phyloP scores from a whole-genome alignment of 129 eudicot species.

The Centella asiatica region DNA sequence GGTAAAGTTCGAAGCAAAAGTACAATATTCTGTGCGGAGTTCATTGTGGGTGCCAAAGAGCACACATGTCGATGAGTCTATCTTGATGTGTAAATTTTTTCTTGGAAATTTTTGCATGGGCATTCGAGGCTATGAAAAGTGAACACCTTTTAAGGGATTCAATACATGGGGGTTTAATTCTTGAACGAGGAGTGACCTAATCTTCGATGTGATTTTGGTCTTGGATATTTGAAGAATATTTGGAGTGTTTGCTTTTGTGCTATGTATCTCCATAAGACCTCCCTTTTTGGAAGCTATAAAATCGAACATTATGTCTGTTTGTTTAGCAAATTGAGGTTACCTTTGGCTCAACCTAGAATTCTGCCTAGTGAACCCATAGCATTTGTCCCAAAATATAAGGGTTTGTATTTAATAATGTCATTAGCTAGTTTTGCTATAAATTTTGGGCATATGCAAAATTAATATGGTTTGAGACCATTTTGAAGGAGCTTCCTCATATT shows the following conservation, averaged over 20 bases:
- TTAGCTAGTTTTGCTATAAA: neutral
- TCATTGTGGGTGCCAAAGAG: neutral
- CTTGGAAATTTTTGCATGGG: constrained; percentile 20
- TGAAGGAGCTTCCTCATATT: neutral
- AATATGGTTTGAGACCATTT: neutral
- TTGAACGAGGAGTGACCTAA: neutral
- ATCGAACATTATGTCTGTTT: constrained; percentile 27
- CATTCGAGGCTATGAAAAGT: constrained; percentile 11
- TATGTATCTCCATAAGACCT: constrained; percentile 21
- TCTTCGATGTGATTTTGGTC: constrained; percentile 28
- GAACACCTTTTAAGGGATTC: neutral
- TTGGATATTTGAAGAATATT: neutral
- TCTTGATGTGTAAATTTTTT: neutral
- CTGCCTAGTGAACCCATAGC: constrained; percentile 25
- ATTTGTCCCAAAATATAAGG: constrained; percentile 19
- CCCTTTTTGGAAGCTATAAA: constrained; percentile 28
- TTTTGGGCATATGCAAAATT: constrained; percentile 8
- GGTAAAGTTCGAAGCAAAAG: neutral
- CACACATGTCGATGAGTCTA: neutral
- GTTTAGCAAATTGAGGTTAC: constrained; percentile 15
- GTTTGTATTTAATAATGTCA: constrained; percentile 11
- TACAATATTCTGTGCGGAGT: neutral
- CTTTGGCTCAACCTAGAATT: constrained; percentile 31
- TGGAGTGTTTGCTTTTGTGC: constrained; percentile 13
- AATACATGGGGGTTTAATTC: neutral